Evolutionary conservation across 2,329 filamentous ascomycete genomes (phyloP), one percentile per base, ranked within the genome.

Genomic region (Pleurostoma richardsiae): DNA sequence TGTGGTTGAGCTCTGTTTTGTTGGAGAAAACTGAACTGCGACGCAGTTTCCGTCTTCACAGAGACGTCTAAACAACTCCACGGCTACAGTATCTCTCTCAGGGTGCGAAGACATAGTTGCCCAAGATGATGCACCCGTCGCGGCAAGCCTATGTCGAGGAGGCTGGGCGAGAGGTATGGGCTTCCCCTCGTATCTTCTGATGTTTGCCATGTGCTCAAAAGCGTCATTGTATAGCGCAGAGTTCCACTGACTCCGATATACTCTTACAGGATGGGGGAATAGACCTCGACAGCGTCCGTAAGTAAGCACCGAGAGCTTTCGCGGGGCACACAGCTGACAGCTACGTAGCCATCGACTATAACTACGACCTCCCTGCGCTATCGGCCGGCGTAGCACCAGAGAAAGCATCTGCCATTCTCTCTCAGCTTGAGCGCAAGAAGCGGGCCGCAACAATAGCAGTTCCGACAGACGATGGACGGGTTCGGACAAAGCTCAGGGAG

Each of bases 101-200:
- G 19, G 19, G 19, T 19, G 19, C 19, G 19, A 19, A 19, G 19
- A 19, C 19, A 19, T 19, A 19, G 19, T 19, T 19, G 19, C 19
- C 19, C 68, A 73, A 59, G 54, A 82, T 79, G 72, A 83, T 95
- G 73, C 92, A 96, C 73, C 92, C 92, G 49, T 83, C 92, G 65
- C 82, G 94, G 55, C 86, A 92, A 69, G 92, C 92, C 39, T 96
- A 95, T 68, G 90, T 97, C 54, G 92, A 97, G 76, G 92, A 96
- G 62, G 83, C 73, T 40, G 75, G 81, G 62, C 68, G 76, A 45
- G 79, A 85, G 73, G 85, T 87, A 77, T 73, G 79, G 60, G 43
- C 45, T 30, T 48, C 46, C 45, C 49, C 45, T 45, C 44, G 39
- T 30, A 39, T 19, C 31, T 46, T 42, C 30, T 44, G 40, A 44